Evolutionary conservation across 495 filamentous ascomycete species (phyloP), one percentile per base, ranked within the genome.

Genomic region (Talaromyces proteolyticus): DNA sequence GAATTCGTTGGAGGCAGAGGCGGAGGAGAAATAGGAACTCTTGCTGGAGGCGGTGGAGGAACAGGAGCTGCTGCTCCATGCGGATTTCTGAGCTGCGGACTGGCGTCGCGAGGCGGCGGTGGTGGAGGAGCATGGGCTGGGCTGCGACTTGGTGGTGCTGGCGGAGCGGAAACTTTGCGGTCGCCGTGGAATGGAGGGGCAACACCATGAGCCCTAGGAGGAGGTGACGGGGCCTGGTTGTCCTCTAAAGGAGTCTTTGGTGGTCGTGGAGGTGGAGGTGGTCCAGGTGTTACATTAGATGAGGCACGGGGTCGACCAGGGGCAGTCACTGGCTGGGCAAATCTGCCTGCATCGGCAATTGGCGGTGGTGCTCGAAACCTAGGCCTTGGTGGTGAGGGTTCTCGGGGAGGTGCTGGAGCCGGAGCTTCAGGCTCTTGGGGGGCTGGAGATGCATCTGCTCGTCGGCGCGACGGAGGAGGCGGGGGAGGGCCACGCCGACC

Each of bases 161-260:
- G 89, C 23, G 88, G 87, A 19, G 77, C 74, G 14, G 76, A 76
- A 1, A 75, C 60, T 44, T 79, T 81, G 46, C 85, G 73, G 54
- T 86, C 81, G 34, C 86, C 85, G 45, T 77, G 67, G 61, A 95
- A 95, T 18, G 87, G 84, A 16, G 92, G 92, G 23, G 93, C 90
- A 12, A 96, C 90, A 18, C 77, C 80, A 40, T 49, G 47, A 61
- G 87, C 89, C 53, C 72, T 85, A 23, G 73, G 68, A 36, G 59
- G 39, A 17, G 74, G 63, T 4, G 37, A 12, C 10, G 47, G 36
- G 14, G 37, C 39, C 14, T 77, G 62, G 56, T 62, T 58, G 17
- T 91, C 87, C 24, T 92, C 87, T 58, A 91, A 72, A 3, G 89
- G 87, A 3, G 81, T 87, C 66, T 96, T 96, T 2, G 91, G 87